Base-by-base conservation (phyloP, 1,284 basidiomycete species). In the Volvariella volvacea region DNA sequence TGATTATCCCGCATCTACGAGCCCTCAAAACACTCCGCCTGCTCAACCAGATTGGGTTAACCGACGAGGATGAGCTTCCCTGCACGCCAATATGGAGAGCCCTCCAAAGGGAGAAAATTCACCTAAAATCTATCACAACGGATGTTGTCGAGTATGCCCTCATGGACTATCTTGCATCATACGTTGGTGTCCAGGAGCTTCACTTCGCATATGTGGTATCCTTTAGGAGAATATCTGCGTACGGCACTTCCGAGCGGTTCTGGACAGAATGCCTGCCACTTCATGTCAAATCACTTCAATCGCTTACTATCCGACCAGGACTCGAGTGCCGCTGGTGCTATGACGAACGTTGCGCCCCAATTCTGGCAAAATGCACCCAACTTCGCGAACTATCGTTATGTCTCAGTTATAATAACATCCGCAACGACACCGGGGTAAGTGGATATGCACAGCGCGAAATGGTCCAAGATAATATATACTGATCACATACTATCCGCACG, bases 101-200 rank as follows among this genome's bases (percentile, higher is more conserved):
- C 4, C 44, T 57, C n/a, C 46, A 45, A 12, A 41, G 47, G 15
- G 50, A 51, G 39, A 37, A 48, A 31, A 55, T 57, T 15, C 45
- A 45, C 17, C 41, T 57, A 2, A 50, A 47, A 41, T 48, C 51
- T n/a, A 46, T 57, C 17, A 39, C 48, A 2, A 54, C 54, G 15
- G 53, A 55, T 36, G 48, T 47, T 20, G 48, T 57, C 36, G 45
- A 39, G 17, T 33, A 43, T 9, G 50, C 53, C 0, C 43, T 57
- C 15, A 43, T 55, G 4, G 52, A 50, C 16, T 57, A 57, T 22
- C 50, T 57, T 19, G 43, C 48, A 2, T 50, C 54, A 3, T 57
- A 55, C 41, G 53, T 52, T 14, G 53, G 56, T 3, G 31, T 57
- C 2, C 44, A 51, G 28, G 49, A 47, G 16, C 44, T 57, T 38